Base-by-base conservation (phyloP, 2,329 filamentous ascomycete species). In the Neonectria hederae region DNA sequence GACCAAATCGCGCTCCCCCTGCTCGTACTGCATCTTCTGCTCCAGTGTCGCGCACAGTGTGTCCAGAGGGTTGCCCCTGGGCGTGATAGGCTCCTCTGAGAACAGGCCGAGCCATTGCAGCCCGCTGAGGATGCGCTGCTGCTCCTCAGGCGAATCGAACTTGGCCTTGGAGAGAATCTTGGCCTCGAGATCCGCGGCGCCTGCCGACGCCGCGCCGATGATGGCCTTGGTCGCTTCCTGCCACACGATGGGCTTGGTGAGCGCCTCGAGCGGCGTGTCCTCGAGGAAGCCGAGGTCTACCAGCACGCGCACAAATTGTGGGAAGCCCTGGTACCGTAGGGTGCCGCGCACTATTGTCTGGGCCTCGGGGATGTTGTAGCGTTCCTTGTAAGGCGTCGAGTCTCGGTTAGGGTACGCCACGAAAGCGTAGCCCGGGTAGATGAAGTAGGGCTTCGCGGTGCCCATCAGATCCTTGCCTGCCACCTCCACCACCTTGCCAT, bases 351-450 rank as follows among this genome's bases (percentile, higher is more conserved):
- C 84, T 74, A 97, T 88, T 54, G 92, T 97, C 81, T 97, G 92
- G 17, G 93, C 93, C 83, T 98, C 95, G 54, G 94, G 94, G 76
- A 97, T 97, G 80, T 88, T 82, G 87, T 97, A 97, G 67, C 92
- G 89, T 85, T 97, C 91, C 76, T 89, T 90, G 88, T 96, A 98
- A 10, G 87, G 85, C 14, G 92, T 96, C 19, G 90, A 94, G 82
- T 98, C 94, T 72, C 94, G 87, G 88, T 98, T 98, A 62, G 92
- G 92, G 82, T 98, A 98, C 43, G 91, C 93, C 71, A 97, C 94
- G 74, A 97, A 95, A 55, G 91, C 90, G 79, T 90, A 97, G 63
- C 93, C 59, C n/a, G 92, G 92, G 83, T 94, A 97, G 83, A 95
- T 96, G 81, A 87, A 89, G 86, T 97, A 97, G 54, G 93, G 92